Evolutionary conservation across 208 protist genomes (phyloP).

Genomic region (Wallacemonas sp.): DNA sequence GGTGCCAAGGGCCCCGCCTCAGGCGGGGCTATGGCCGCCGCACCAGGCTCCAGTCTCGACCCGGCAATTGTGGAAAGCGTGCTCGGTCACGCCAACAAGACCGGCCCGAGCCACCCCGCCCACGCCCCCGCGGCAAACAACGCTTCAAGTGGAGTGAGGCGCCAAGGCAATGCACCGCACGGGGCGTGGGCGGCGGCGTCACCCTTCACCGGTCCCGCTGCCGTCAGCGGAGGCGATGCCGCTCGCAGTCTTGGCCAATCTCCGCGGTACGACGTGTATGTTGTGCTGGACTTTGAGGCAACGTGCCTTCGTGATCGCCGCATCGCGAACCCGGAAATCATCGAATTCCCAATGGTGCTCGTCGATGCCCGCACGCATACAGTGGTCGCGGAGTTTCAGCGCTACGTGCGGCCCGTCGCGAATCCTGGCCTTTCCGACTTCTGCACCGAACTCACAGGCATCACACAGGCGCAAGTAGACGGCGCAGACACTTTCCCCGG

Average conservation of each 20-base stretch:
- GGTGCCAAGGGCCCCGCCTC: neutral
- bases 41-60: constrained; percentile 15
- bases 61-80: constrained; percentile 6
- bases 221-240: too few relatives aligned
- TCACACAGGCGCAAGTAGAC: constrained; percentile 70
- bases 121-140: constrained; percentile 2
- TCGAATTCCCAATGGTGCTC: constrained; percentile 89
- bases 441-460: constrained; percentile 88
- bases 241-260: too few relatives aligned
- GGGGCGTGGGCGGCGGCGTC: too few relatives aligned
- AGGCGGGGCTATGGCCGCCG: constrained; percentile 10
- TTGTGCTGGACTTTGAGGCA: constrained; percentile 95
- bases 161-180: too few relatives aligned
- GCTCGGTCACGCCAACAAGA: constrained; percentile 5
- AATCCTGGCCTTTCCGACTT: constrained; percentile 63
- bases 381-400: constrained; percentile 81
- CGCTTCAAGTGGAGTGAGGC: too few relatives aligned
- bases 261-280: constrained; percentile 53
- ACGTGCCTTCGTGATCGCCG: constrained; percentile 71
- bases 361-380: constrained; percentile 46
- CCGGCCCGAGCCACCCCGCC: neutral
- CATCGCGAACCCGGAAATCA: constrained; percentile 64
- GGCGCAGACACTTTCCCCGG: constrained; percentile 45
- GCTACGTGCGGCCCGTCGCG: constrained; percentile 81
- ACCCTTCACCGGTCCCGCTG: too few relatives aligned